Evolutionary conservation across 768 basidiomycete genomes (phyloP), one percentile per base, ranked within the genome.

Genomic region (Auricularia sp.): DNA sequence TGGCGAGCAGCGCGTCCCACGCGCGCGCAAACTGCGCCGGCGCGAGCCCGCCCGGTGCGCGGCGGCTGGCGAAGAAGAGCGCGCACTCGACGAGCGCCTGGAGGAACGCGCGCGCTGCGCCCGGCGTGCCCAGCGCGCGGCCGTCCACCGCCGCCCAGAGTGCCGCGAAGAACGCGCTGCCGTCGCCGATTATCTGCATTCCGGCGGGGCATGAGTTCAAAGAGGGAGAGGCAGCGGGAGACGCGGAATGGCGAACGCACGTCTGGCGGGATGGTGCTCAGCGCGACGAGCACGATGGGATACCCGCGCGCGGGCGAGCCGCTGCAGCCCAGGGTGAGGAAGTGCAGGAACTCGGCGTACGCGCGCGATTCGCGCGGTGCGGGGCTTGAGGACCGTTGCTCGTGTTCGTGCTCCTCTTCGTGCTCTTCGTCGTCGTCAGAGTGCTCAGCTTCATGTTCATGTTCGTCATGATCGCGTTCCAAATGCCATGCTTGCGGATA

Each of bases 101-200:
- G 18, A 89, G 75, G 75, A 94, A 90, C 10, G 90, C 86, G 0
- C 85, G 81, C 3, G 82, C 82, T 11, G 81, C 77, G 61, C 86
- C 79, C 10, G 88, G 78, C 0, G 85, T 78, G 42, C 80, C 83
- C 3, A 90, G 78, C 0, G 88, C 85, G 29, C 84, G 82, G 5
- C 83, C 83, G 62, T 90, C 86, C 1, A 92, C 73, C 0, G 91
- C 93, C 16, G 85, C 82, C 93, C 94, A 97, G 70, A 98, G 86
- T 0, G 91, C 84, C 0, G 79, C 75, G 71, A 93, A 90, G 54
- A 96, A 76, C 35, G 80, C 78, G 2, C 77, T 68, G 2, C 88
- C 62, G 72, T 77, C 73, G 24, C 72, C 35, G 1, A 68, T 24
- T 0, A 71, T 70, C 0, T 73, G 66, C 0, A 77, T 24, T 24